Evolutionary conservation across 352 stramenopile genomes (phyloP).

Genomic region (Peronospora tabacina): DNA sequence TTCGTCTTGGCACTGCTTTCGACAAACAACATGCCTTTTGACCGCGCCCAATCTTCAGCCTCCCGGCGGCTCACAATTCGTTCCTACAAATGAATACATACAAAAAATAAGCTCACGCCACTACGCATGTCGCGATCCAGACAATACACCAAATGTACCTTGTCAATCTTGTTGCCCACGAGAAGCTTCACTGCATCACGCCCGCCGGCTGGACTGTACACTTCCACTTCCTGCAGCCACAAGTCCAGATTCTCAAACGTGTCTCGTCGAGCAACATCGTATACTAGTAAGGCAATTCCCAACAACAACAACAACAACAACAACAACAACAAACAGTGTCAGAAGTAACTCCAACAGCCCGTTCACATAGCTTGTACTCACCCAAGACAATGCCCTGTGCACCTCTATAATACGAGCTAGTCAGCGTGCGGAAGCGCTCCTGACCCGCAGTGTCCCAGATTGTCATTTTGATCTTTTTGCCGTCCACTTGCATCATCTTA

Average conservation of each 20-base stretch:
- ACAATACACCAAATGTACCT: conserved; percentile 29
- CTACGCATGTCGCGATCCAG: background rate
- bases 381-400: conserved; percentile 95
- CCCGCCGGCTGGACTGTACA: conserved; percentile 92
- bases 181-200: conserved; percentile 96
- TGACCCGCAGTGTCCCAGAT: conserved; percentile 99
- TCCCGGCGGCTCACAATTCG: conserved; percentile 89
- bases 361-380: conserved; percentile 22
- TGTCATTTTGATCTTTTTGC: conserved; percentile 96
- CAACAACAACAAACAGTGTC: conserved; percentile 1
- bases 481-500: conserved; percentile 94
- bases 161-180: conserved; percentile 96
- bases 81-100: conserved; percentile 51
- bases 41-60: conserved; percentile 93
- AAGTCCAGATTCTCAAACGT: conserved; percentile 97
- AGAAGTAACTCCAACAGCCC: background rate
- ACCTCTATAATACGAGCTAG: conserved; percentile 95
- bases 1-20: conserved; percentile 96
- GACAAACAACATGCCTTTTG: conserved; percentile 96
- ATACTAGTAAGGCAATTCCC: no score
- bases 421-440: conserved; percentile 96
- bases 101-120: background rate
- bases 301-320: conserved; percentile 1
- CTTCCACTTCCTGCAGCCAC: conserved; percentile 97
- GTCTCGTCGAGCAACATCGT: conserved; percentile 94